Base-by-base conservation (phyloP, 345 rosid species). In the Sisymbrium altissimum region DNA sequence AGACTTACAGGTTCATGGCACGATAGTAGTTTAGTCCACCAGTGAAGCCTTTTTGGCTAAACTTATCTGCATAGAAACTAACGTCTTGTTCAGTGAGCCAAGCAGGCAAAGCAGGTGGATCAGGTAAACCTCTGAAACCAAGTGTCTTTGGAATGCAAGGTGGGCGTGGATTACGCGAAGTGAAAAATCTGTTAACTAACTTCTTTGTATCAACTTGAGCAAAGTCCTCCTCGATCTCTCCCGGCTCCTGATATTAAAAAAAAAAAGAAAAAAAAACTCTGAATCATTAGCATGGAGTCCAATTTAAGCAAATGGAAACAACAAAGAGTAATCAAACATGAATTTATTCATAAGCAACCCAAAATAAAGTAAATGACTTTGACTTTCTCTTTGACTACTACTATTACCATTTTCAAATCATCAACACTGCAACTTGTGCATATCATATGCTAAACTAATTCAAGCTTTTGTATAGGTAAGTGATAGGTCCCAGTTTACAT, bases 11-110 rank as follows among this genome's bases (percentile, higher is more conserved):
- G 80, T 92, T 74, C 74, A 83, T 2, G 56, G 90, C 86, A 13
- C 97, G 87, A 30, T 93, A 93, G 80, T 88, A 90, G 85, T 90
- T 93, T 72, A 90, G 45, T 57, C 85, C 91, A 52, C 98, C 98
- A 9, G 91, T 84, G 81, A 92, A 92, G 64, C 98, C 98, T 53
- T 78, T 84, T 79, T 87, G 75, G 30, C 73, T 65, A 74, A 81
- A 90, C 76, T 87, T 90, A 21, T 76, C 71, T 29, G 84, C 96
- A 68, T 82, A 90, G 73, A 77, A 86, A 54, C 76, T 71, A 35
- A 90, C 56, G 54, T 92, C 95, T 66, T 88, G 77, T 58, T 88
- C 90, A 2, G 95, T 83, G 32, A 93, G 57, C 98, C 98, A 93
- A 73, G 86, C 55, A 7, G 95, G 95, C 59, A 87, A 76, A 27